Evolutionary conservation across 139 green algal species (phyloP).

Genomic region (Chlamydomonas applanata): DNA sequence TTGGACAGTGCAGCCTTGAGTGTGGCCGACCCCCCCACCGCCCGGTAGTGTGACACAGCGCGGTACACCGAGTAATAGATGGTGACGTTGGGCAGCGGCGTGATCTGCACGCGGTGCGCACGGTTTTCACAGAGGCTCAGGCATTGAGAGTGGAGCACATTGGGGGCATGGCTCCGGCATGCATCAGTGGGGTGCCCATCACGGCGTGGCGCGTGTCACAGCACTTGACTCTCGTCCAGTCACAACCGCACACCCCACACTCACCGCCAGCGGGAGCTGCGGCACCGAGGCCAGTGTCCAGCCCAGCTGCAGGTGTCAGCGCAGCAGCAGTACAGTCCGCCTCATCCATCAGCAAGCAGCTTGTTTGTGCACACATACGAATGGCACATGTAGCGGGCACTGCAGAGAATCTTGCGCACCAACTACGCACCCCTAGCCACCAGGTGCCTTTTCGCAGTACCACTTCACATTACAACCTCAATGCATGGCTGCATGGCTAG

Average conservation of each 20-base stretch:
- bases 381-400: too few relatives aligned
- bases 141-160: background rate
- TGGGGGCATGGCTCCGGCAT: background rate
- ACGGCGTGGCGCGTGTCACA: background rate
- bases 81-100: conserved; percentile 68
- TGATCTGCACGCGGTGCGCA: conserved; percentile 19
- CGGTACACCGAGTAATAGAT: conserved; percentile 72
- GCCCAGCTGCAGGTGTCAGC: conserved; percentile 13
- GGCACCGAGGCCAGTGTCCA: conserved; percentile 22
- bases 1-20: conserved; percentile 1
- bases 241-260: background rate
- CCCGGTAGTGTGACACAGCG: conserved; percentile 52
- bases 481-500: too few relatives aligned
- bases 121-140: background rate
- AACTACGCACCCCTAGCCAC: background rate
- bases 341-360: background rate
- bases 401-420: too few relatives aligned
- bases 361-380: too few relatives aligned
- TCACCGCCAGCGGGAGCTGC: conserved; percentile 48
- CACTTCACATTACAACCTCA: background rate
- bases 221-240: background rate
- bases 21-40: conserved; percentile 11
- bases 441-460: background rate
- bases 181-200: background rate
- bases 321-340: background rate